Evolutionary conservation across 768 basidiomycete species (phyloP), one percentile per base, ranked within the genome.

Genomic region (Phylloporus sp.): DNA sequence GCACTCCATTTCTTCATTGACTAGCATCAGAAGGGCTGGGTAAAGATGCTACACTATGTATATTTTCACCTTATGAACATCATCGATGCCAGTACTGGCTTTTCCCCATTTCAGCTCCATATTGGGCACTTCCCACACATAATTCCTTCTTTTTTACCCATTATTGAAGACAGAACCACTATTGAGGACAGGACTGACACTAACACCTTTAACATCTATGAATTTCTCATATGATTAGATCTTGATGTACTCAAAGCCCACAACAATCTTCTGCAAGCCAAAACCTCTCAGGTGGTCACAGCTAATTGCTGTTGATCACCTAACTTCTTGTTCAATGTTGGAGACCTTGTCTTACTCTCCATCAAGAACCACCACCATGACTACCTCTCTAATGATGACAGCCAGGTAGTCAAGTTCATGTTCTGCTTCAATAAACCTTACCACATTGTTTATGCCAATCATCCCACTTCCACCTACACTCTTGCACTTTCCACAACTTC

Each of bases 401-500:
- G 62, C 5, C 53, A 61, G 0, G 69, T 69, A 0, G 70, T 69
- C 0, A 77, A 77, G 39, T 74, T 75, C 43, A 69, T 77, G 60
- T 68, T 70, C 0, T 44, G 57, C 0, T 69, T 38, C 14, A 67
- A 74, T 42, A 60, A 69, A 0, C 66, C 61, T 0, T 68, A 57
- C 40, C 36, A 5, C 0, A 47, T 76, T 3, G 28, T 53, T 0
- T 37, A 49, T 0, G 57, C 60, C 0, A 36, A 63, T n/a, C 28
- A 37, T 0, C 42, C 44, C 1, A 43, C 44, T 0, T 70, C 66
- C 3, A 59, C 56, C 0, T 60, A 64, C 0, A 65, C 60, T 0
- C 48, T 66, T 0, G 46, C 65, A 5, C 32, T 66, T 0, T 48
- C 69, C 3, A 60, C 55, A 20, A 61, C 48, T 8, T 26, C 47